Evolutionary conservation across 139 green algal genomes (phyloP).

Genomic region (Picochlorum sp.): DNA sequence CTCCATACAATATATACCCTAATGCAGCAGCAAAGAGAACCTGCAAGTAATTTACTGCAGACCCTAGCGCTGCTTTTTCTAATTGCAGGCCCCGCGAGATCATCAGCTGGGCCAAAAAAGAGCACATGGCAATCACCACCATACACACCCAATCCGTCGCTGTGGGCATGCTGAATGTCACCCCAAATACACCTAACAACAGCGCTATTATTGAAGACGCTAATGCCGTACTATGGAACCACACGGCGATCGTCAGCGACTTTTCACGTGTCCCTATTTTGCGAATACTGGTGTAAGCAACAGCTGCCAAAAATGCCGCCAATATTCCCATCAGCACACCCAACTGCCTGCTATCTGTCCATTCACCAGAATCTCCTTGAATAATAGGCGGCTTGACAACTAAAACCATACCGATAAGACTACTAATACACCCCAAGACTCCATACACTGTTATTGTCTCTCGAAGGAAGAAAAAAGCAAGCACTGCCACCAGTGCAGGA

Average conservation of each 20-base stretch:
- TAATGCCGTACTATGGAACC: conserved; percentile 14
- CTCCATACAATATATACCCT: conserved; percentile 22
- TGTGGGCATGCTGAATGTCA: conserved; percentile 10
- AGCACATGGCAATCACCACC: conserved; percentile 12
- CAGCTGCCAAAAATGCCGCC: neutral
- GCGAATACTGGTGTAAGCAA: conserved; percentile 9
- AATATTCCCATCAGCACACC: conserved; percentile 7
- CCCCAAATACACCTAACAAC: conserved; percentile 15
- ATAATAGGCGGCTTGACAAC: conserved; percentile 28
- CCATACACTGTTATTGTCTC: neutral
- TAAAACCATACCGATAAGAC: conserved; percentile 20
- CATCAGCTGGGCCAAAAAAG: conserved; percentile 38
- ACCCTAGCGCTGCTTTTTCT: conserved; percentile 31
- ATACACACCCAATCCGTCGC: conserved; percentile 18
- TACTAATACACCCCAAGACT: conserved; percentile 6
- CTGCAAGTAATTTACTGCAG: conserved; percentile 36
- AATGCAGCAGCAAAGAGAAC: conserved; percentile 24
- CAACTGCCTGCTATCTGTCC: neutral
- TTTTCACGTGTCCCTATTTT: conserved; percentile 11
- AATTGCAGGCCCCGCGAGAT: conserved; percentile 52
- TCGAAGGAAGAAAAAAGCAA: conserved; percentile 3
- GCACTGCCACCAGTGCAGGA: conserved; percentile 3
- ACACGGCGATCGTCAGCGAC: conserved; percentile 24
- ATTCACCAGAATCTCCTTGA: neutral
- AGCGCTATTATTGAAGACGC: conserved; percentile 2